Conservation (phyloP, 2,329 filamentous ascomycete species). For the Colletotrichum sublineola region DNA sequence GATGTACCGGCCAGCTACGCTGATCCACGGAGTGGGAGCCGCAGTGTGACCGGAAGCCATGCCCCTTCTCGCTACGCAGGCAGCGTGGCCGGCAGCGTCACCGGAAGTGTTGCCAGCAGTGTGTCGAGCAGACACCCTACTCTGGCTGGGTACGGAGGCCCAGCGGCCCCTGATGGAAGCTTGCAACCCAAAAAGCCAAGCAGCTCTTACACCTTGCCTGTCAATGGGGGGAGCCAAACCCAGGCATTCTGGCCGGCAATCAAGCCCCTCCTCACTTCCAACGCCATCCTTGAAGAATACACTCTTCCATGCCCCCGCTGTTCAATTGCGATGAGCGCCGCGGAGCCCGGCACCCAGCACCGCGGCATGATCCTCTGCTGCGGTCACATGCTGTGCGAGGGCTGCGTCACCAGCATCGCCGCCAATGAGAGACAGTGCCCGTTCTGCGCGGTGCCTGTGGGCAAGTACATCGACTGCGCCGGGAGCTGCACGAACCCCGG, state of each 20-base stretch:
- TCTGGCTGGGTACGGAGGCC: not conserved
- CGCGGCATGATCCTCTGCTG: slow-evolving; percentile 31
- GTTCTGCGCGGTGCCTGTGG: slow-evolving; percentile 29
- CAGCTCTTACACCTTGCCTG: not conserved
- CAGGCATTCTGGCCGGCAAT: slow-evolving; percentile 35
- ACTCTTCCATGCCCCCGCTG: slow-evolving; percentile 36
- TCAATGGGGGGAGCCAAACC: not conserved
- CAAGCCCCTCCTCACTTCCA: slow-evolving; percentile 1
- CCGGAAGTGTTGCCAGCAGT: not conserved
- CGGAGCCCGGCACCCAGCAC: slow-evolving; percentile 27
- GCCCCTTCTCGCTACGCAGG: not conserved
- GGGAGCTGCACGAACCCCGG: slow-evolving; percentile 12
- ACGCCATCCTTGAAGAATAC: slow-evolving; percentile 9
- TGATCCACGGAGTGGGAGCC: not conserved
- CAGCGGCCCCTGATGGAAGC: not conserved
- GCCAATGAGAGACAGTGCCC: slow-evolving; percentile 33
- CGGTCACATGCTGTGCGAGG: slow-evolving; percentile 39
- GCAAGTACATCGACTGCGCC: slow-evolving; percentile 26
- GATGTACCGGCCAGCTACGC: not conserved
- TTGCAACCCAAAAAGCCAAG: not conserved
- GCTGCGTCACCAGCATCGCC: slow-evolving; percentile 26
- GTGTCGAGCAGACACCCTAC: not conserved
- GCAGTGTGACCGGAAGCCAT: not conserved
- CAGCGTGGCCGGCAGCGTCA: not conserved
- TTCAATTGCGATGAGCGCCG: slow-evolving; percentile 26